phyloP scores from a whole-genome alignment of 1,284 basidiomycete species.

The Melampsora americana region DNA sequence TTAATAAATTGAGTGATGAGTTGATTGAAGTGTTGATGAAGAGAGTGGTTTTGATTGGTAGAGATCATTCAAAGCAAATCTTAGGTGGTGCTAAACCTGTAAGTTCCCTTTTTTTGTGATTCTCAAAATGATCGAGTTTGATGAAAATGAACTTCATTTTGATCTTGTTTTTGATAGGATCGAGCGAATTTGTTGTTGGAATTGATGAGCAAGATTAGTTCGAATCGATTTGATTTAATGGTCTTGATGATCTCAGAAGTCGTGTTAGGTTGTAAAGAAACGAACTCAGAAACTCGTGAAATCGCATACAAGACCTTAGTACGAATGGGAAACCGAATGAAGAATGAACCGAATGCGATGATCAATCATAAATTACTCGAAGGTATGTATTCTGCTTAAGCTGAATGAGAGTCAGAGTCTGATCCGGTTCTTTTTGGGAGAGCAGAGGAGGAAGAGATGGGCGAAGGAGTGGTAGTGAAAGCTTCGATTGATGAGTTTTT shows the following conservation, averaged over 20 bases:
- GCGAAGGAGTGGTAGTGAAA: conserved; percentile 58
- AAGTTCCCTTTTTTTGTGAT: neutral
- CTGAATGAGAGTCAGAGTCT: too few species aligned
- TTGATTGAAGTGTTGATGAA: too few species aligned
- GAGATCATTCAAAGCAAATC: too few species aligned
- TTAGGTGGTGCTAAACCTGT: too few species aligned
- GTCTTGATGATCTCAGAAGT: conserved; percentile 89
- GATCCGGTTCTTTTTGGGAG: too few species aligned
- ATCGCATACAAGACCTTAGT: conserved; percentile 89
- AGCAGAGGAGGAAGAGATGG: neutral
- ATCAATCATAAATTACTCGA: conserved; percentile 67
- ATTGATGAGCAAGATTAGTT: conserved; percentile 70
- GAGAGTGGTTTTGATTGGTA: too few species aligned
- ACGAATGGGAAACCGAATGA: conserved; percentile 88
- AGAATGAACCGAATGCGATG: conserved; percentile 66
- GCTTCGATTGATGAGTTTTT: conserved; percentile 88
- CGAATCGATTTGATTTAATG: conserved; percentile 74
- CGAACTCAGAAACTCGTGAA: conserved; percentile 83
- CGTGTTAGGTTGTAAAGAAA: conserved; percentile 95
- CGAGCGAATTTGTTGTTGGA: conserved; percentile 72
- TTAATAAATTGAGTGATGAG: too few species aligned
- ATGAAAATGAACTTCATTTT: too few species aligned
- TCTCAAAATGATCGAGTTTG: too few species aligned
- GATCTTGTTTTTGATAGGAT: conserved; percentile 62
- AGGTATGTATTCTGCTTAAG: too few species aligned